A percentile compares a stretch with the other conserved stretches of the same genome.
These are phyloP conservation scores for Sclerotinia nivalis DNA, from an alignment of 2,329 filamentous ascomycete species.

Conservation along the genomic window DNA sequence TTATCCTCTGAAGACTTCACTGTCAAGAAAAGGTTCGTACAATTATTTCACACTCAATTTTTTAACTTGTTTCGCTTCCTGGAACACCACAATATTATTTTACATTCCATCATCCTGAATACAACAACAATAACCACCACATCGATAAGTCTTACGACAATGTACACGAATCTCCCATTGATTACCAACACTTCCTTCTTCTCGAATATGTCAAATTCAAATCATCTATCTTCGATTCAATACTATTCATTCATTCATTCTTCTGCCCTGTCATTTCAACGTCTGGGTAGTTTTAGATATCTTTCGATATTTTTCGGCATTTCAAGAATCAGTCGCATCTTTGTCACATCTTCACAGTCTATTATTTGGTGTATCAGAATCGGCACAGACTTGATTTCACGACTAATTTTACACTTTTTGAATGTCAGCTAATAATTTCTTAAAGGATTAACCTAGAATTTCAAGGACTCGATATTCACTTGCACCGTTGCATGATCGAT, in stretches of 20 bases:
- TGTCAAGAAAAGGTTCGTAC: slow-evolving; percentile 24
- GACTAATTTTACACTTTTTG: slow-evolving; percentile 16
- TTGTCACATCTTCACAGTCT: slow-evolving; percentile 9
- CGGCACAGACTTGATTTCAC: slow-evolving; percentile 25
- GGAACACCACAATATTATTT: slow-evolving; percentile 8
- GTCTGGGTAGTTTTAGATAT: not conserved
- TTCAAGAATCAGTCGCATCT: slow-evolving; percentile 19
- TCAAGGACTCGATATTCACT: slow-evolving; percentile 27
- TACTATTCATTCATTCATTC: not conserved
- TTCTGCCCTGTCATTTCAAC: not conserved
- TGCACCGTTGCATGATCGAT: slow-evolving; percentile 37
- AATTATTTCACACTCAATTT: not conserved
- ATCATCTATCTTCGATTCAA: not conserved
- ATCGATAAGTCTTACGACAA: not conserved
- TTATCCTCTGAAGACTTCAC: slow-evolving; percentile 19
- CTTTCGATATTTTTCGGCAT: not conserved
- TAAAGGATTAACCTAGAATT: slow-evolving; percentile 28
- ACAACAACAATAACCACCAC: not conserved
- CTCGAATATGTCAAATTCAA: not conserved
- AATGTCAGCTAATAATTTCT: slow-evolving; percentile 27
- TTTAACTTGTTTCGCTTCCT: slow-evolving; percentile 13
- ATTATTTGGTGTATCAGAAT: slow-evolving; percentile 29
- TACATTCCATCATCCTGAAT: slow-evolving; percentile 15
- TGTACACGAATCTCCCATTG: not conserved
- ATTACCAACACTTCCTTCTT: not conserved